Base-by-base conservation (phyloP, 2,329 filamentous ascomycete genomes). In the Fusarium nurragi region DNA sequence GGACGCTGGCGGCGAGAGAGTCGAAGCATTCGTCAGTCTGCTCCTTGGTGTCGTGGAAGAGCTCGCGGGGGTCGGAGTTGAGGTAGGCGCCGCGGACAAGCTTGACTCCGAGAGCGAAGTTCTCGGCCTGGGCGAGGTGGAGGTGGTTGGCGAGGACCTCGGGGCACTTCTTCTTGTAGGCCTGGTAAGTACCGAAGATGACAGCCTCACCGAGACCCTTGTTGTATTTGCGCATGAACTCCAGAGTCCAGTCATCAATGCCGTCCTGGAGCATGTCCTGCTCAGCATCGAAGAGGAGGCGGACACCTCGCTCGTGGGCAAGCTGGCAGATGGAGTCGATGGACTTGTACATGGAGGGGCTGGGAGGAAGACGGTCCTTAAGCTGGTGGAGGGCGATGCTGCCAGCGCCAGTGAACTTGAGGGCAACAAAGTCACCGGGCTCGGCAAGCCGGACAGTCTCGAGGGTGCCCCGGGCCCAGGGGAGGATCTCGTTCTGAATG, bases 331-430 rank as follows among this genome's bases (percentile, higher is more conserved):
- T 89, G 45, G 86, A 82, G 67, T 91, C 86, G 62, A 97, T 91
- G 14, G 91, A 90, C 14, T 84, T 78, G 49, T 85, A 83, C 71
- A 97, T 88, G 9, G 85, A 83, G 6, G 84, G 80, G 1, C 87
- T 86, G 1, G 92, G 89, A 3, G 84, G 81, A 4, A 87, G 80
- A 77, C 75, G 90, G 45, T 88, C 84, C 55, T 86, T 82, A 26
- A 96, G 84, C 51, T 87, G 83, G 60, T 86, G 83, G 19, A 94
- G 84, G 10, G 92, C 90, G 54, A 91, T 84, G 23, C 84, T 83
- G 26, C 94, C 94, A 13, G 94, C 91, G 11, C 94, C 93, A 2
- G 91, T 94, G 83, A 96, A 94, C 78, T 91, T 91, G 64, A 90
- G 77, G 1, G 88, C 87, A 2, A 90, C 85, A 72, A 88, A 90